A percentile compares a stretch with the other conserved stretches of the same genome.
Evolutionary conservation across 139 green algal genomes (phyloP).

Genomic region (Zygnema circumcarinatum): DNA sequence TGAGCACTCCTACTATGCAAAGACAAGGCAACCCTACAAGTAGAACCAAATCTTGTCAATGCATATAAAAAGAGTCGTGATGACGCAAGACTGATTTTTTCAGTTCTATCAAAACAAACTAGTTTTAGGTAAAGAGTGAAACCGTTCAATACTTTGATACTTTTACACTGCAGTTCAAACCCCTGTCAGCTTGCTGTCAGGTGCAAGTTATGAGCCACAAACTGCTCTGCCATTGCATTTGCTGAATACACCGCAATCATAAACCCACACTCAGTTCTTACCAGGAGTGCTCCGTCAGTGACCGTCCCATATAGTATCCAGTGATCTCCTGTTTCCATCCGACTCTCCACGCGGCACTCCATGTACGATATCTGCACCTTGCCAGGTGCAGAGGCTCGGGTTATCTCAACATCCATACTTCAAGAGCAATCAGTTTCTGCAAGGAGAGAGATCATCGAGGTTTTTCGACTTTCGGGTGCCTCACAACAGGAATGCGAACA

Average conservation of each 20-base stretch:
- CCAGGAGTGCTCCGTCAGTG: slow-evolving; percentile 74
- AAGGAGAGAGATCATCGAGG: neutral
- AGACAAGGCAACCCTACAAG: too few species aligned
- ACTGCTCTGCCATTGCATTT: too few species aligned
- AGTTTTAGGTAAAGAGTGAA: neutral
- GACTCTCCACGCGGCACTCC: slow-evolving; percentile 71
- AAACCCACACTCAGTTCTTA: neutral
- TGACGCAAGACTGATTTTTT: neutral
- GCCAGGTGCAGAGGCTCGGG: too few species aligned
- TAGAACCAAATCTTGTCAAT: too few species aligned
- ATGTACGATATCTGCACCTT: slow-evolving; percentile 68
- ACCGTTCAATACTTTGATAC: too few species aligned
- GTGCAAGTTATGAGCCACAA: neutral
- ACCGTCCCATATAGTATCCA: slow-evolving; percentile 83
- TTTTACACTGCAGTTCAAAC: neutral
- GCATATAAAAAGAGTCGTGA: too few species aligned
- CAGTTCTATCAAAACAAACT: neutral
- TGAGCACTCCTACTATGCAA: too few species aligned
- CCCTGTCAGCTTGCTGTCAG: neutral
- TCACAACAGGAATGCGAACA: neutral
- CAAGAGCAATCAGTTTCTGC: neutral
- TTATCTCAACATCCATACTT: slow-evolving; percentile 57
- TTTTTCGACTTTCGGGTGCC: neutral
- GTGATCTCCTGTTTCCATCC: slow-evolving; percentile 87
- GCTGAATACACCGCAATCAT: neutral